phyloP scores from a whole-genome alignment of 108 stramenopile species.

The Craspedostauros australis region DNA sequence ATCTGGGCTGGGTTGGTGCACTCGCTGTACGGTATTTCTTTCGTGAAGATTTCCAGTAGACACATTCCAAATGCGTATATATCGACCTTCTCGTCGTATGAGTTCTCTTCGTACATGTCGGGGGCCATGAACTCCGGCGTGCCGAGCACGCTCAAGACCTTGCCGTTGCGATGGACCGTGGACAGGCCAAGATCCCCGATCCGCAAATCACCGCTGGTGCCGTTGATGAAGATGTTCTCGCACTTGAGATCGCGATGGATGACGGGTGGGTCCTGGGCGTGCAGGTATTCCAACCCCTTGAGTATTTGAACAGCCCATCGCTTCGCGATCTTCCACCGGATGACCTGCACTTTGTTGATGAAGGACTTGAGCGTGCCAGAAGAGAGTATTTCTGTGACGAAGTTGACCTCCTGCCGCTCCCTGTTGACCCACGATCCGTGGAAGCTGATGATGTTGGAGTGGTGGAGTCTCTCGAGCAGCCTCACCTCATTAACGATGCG shows the following conservation, averaged over 20 bases:
- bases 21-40: slow-evolving; percentile 93
- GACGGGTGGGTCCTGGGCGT: slow-evolving; percentile 95
- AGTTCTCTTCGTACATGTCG: slow-evolving; percentile 92
- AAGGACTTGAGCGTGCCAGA: slow-evolving; percentile 90
- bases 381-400: slow-evolving; percentile 95
- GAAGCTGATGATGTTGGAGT: slow-evolving; percentile 95
- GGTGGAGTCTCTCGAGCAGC: slow-evolving; percentile 90
- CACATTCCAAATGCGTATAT: slow-evolving; percentile 99
- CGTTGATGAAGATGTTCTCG: slow-evolving; percentile 96
- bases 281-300: slow-evolving; percentile 93
- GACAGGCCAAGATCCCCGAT: slow-evolving; percentile 97
- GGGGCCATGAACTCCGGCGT: slow-evolving; percentile 99
- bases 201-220: slow-evolving; percentile 92
- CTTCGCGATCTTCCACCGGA: slow-evolving; percentile 95
- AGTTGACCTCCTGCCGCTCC: slow-evolving; percentile 86
- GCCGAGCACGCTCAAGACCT: slow-evolving; percentile 86
- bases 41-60: slow-evolving; percentile 95
- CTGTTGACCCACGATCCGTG: slow-evolving; percentile 96
- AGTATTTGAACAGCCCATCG: slow-evolving; percentile 95
- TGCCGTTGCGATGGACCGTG: slow-evolving; percentile 83
- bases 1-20: slow-evolving; percentile 93
- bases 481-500: slow-evolving; percentile 96
- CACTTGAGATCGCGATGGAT: slow-evolving; percentile 98
- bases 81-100: slow-evolving; percentile 97
- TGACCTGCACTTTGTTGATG: slow-evolving; percentile 93